Percentiles rank a stretch among this genome's conserved stretches.
Evolutionary conservation across 2,329 filamentous ascomycete species (phyloP).

Genomic region (Alternaria burnsii): DNA sequence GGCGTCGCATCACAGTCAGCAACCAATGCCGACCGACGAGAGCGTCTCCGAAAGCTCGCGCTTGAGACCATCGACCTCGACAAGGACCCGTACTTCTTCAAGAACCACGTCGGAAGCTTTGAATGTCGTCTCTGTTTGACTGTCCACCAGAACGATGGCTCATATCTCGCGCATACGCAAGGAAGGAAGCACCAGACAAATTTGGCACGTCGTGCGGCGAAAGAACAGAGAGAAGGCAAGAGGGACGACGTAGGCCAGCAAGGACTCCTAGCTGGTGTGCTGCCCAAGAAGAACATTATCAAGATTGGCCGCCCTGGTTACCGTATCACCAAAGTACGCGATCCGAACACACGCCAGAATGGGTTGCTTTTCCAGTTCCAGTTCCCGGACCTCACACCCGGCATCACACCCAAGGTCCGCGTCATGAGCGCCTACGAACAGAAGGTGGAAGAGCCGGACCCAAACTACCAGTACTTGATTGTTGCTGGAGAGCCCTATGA

Average conservation of each 20-base stretch:
- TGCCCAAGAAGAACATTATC: conserved; percentile 80
- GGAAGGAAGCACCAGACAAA: conserved; percentile 99
- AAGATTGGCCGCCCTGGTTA: conserved; percentile 98
- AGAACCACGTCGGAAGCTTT: conserved; percentile 98
- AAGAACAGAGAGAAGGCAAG: conserved; percentile 89
- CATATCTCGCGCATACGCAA: conserved; percentile 97
- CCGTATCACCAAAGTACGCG: conserved; percentile 95
- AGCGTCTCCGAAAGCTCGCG: conserved; percentile 95
- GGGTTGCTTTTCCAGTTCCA: conserved; percentile 95
- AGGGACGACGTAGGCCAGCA: conserved; percentile 73
- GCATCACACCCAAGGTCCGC: conserved; percentile 80
- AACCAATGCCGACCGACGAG: conserved; percentile 95
- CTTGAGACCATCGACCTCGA: conserved; percentile 99
- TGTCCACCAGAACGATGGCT: conserved; percentile 98
- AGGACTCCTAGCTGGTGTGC: conserved; percentile 74
- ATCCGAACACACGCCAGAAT: conserved; percentile 86
- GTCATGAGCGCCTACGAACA: conserved; percentile 99
- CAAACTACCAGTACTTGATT: conserved; percentile 91
- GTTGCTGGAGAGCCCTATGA: conserved; percentile 98
- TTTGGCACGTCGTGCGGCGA: conserved; percentile 91
- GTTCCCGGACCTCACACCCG: conserved; percentile 86
- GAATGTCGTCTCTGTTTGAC: conserved; percentile 97
- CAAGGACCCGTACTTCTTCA: conserved; percentile 99
- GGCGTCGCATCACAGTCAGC: conserved; percentile 93
- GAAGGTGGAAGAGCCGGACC: conserved; percentile 89